Conservation (phyloP, 106 monocot genomes). For the Allium sativum region DNA sequence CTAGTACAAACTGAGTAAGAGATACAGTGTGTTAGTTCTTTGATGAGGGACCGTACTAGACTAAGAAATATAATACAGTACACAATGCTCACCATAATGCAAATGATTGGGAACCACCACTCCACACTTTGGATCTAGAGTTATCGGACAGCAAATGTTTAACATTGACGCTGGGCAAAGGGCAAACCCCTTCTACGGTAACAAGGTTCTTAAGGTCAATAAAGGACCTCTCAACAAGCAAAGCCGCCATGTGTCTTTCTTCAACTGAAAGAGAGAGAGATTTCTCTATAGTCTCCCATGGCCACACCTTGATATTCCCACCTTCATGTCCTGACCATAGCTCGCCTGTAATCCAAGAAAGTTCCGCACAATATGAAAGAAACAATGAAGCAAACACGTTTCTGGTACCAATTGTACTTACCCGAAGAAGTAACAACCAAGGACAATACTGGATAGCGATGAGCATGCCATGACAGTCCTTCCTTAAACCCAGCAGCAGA, state of each 20-base stretch:
- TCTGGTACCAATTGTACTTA: neutral
- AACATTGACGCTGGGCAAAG: slow-evolving; percentile 11
- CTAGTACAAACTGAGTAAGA: no score
- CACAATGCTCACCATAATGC: slow-evolving; percentile 8
- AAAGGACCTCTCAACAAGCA: slow-evolving; percentile 15
- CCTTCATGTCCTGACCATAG: slow-evolving; percentile 87
- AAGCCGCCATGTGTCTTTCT: slow-evolving; percentile 52
- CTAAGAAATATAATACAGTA: no score
- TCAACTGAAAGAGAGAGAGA: slow-evolving; percentile 61
- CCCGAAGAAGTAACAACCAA: slow-evolving; percentile 18
- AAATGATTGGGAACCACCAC: slow-evolving; percentile 9
- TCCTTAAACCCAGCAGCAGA: slow-evolving; percentile 15
- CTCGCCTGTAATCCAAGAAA: slow-evolving; percentile 58
- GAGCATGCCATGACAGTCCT: slow-evolving; percentile 29
- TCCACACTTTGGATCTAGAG: slow-evolving; percentile 15
- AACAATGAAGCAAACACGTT: neutral
- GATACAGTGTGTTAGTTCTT: no score
- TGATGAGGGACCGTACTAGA: no score
- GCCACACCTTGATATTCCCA: slow-evolving; percentile 81
- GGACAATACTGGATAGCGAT: slow-evolving; percentile 22
- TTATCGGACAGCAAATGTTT: slow-evolving; percentile 10
- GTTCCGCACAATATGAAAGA: neutral
- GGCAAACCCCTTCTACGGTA: slow-evolving; percentile 13
- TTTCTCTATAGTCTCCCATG: slow-evolving; percentile 79
- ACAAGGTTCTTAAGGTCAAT: slow-evolving; percentile 11